Percentiles rank a stretch among this genome's conserved stretches.
Evolutionary conservation across 495 filamentous ascomycete species (phyloP).

Genomic region (Staphylotrichum longicolle): DNA sequence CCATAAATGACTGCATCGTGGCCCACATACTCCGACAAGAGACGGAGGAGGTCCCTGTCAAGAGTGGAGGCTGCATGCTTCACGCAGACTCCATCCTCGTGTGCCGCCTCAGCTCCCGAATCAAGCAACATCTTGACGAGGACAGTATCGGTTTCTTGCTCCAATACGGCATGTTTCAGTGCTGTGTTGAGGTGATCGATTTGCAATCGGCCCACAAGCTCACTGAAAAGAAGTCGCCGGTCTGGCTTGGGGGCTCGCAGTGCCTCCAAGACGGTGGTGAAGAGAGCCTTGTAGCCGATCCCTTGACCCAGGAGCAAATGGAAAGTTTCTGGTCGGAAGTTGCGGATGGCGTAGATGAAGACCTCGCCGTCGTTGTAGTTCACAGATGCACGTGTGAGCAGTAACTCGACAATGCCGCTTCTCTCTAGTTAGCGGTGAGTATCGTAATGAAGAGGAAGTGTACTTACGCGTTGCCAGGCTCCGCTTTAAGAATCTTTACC

Average conservation of each 20-base stretch:
- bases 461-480: constrained; percentile 29
- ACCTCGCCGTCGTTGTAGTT: constrained; percentile 38
- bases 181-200: constrained; percentile 34
- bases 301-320: constrained; percentile 32
- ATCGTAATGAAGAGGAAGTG: not conserved
- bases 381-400: constrained; percentile 28
- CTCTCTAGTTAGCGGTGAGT: not conserved
- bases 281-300: constrained; percentile 29
- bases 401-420: constrained; percentile 24
- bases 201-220: constrained; percentile 24
- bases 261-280: constrained; percentile 29
- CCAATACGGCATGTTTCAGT: constrained; percentile 29
- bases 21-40: constrained; percentile 24
- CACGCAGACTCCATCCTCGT: constrained; percentile 33
- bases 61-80: constrained; percentile 34
- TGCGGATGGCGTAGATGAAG: constrained; percentile 32
- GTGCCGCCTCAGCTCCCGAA: constrained; percentile 28
- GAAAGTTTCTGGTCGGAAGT: constrained; percentile 26
- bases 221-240: constrained; percentile 21
- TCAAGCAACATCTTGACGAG: constrained; percentile 27
- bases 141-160: constrained; percentile 25
- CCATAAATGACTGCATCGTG: constrained; percentile 22
- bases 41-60: constrained; percentile 21
- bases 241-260: constrained; percentile 18
- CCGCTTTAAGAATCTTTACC: constrained; percentile 34